Evolutionary conservation across 495 filamentous ascomycete species (phyloP).

Genomic region (Xylaria palmicola): DNA sequence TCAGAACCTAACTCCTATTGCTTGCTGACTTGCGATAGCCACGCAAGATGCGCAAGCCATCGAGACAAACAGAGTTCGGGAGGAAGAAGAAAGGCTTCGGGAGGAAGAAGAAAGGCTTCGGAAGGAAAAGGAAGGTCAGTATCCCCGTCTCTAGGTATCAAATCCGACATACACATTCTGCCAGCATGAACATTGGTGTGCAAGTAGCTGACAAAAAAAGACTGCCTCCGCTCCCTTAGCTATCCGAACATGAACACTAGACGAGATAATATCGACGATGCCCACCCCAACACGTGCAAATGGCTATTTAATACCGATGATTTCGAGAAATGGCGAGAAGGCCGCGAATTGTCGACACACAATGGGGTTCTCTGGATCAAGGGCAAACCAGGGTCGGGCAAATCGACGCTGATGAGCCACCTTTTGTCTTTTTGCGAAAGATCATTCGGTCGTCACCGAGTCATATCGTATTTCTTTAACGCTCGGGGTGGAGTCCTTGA

Average conservation of each 20-base stretch:
- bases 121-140: not conserved
- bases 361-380: slow-evolving; percentile 54
- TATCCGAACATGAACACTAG: too few species aligned
- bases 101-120: too few species aligned
- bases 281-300: not conserved
- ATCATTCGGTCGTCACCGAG: too few species aligned
- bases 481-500: slow-evolving; percentile 46
- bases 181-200: not conserved
- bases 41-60: not conserved
- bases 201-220: not conserved
- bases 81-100: not conserved
- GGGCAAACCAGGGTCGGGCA: slow-evolving; percentile 55
- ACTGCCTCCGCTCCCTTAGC: not conserved
- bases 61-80: not conserved
- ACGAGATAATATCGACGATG: too few species aligned
- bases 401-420: slow-evolving; percentile 55
- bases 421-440: too few species aligned
- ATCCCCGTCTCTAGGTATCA: not conserved
- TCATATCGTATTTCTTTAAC: slow-evolving; percentile 57
- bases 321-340: slow-evolving; percentile 42
- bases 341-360: slow-evolving; percentile 27
- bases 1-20: not conserved
- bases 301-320: not conserved
- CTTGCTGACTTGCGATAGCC: not conserved
- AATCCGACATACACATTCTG: not conserved